Percentiles rank a stretch among this genome's conserved stretches.
phyloP scores from a whole-genome alignment of 2,329 filamentous ascomycete genomes.

The Claviceps sorghi region DNA sequence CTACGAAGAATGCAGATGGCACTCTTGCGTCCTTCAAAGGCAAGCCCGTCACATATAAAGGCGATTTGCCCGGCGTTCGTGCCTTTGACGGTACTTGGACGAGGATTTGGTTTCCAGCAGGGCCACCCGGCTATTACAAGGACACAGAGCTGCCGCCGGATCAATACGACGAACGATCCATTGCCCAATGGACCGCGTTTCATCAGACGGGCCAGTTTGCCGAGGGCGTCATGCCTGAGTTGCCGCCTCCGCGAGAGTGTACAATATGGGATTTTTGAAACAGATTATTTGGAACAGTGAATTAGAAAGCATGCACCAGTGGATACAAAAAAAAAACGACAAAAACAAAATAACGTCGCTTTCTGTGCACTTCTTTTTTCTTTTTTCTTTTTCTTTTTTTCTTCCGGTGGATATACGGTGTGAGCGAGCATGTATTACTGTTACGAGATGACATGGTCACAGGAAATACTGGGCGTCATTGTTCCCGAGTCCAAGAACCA shows the following conservation, averaged over 20 bases:
- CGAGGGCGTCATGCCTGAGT: slow-evolving; percentile 56
- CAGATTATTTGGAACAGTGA: background rate
- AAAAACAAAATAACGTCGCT: no score
- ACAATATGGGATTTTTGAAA: slow-evolving; percentile 55
- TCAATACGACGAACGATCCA: slow-evolving; percentile 43
- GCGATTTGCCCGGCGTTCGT: slow-evolving; percentile 30
- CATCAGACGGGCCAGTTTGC: slow-evolving; percentile 52
- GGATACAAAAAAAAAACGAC: background rate
- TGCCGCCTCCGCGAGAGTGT: slow-evolving; percentile 67
- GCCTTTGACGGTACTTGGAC: slow-evolving; percentile 41
- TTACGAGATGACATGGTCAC: background rate
- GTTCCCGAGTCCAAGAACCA: background rate
- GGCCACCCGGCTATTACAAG: slow-evolving; percentile 47
- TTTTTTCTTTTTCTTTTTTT: no score
- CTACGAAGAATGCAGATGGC: slow-evolving; percentile 25
- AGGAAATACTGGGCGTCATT: background rate
- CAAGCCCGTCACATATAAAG: slow-evolving; percentile 45
- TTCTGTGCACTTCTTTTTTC: no score
- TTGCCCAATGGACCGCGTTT: slow-evolving; percentile 50
- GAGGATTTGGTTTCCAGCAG: slow-evolving; percentile 60
- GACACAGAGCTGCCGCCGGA: slow-evolving; percentile 47
- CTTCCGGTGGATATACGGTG: no score
- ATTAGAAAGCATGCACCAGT: background rate
- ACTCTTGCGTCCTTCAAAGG: slow-evolving; percentile 47
- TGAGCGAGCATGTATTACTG: no score